phyloP scores from a whole-genome alignment of 208 protist species.

The Sergeia podlipaevii region DNA sequence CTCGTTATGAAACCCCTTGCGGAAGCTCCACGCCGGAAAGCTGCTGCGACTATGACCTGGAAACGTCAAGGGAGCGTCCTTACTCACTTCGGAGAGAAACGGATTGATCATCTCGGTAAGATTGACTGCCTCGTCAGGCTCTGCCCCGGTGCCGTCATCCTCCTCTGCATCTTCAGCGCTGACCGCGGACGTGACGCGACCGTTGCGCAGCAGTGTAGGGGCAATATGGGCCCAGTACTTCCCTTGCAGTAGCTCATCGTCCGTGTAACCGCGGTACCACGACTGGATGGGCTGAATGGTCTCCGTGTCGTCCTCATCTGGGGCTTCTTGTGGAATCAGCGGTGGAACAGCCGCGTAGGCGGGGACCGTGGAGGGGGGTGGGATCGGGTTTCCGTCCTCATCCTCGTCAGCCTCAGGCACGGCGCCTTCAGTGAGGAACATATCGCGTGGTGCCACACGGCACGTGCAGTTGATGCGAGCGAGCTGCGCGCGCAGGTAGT shows the following conservation, averaged over 20 bases:
- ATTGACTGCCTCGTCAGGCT: constrained; percentile 14
- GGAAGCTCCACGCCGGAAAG: constrained; percentile 84
- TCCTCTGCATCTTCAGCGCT: constrained; percentile 8
- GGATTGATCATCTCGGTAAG: constrained; percentile 80
- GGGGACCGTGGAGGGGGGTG: constrained; percentile 52
- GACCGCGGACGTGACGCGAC: constrained; percentile 38
- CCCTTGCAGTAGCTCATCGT: constrained; percentile 86
- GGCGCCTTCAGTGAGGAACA: constrained; percentile 79
- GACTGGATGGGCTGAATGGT: constrained; percentile 54
- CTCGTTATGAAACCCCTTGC: constrained; percentile 77
- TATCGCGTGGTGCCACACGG: constrained; percentile 81
- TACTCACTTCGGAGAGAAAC: constrained; percentile 73
- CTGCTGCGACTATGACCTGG: constrained; percentile 69
- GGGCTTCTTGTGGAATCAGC: constrained; percentile 73
- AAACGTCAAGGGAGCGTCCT: constrained; percentile 67
- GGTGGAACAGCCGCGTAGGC: constrained; percentile 80
- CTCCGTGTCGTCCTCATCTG: constrained; percentile 76
- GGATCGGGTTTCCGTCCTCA: constrained; percentile 57
- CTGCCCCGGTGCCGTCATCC: constrained; percentile 16
- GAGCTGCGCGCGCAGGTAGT: constrained; percentile 95
- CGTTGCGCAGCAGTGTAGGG: constrained; percentile 66
- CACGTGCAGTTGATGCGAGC: constrained; percentile 90
- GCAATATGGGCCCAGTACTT: constrained; percentile 90
- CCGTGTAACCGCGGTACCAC: constrained; percentile 79
- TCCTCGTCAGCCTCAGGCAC: constrained; percentile 87